These are phyloP conservation scores for Clathrospora elynae DNA, from an alignment of 2,329 filamentous ascomycete species.

Conservation along the genomic window DNA sequence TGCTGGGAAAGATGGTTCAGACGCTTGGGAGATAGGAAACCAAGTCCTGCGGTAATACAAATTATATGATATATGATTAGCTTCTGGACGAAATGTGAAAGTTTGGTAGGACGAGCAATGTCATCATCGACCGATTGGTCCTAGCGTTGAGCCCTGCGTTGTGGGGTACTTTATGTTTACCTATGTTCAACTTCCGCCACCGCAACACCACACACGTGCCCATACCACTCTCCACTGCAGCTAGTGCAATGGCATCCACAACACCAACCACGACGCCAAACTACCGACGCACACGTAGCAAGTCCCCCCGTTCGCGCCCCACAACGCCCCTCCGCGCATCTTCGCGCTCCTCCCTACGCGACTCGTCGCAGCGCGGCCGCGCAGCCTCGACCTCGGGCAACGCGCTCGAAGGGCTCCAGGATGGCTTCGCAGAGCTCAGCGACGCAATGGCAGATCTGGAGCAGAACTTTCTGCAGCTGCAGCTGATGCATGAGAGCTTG, in stretches of 20 bases:
- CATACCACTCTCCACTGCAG: background rate
- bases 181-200: background rate
- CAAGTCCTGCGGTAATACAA: background rate
- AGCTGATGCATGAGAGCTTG: conserved; percentile 94
- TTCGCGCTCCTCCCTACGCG: conserved; percentile 85
- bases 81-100: conserved; percentile 2
- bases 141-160: conserved; percentile 12
- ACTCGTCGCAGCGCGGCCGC: conserved; percentile 40
- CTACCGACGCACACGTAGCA: conserved; percentile 61
- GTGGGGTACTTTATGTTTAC: conserved; percentile 10
- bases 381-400: conserved; percentile 61
- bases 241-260: conserved; percentile 28
- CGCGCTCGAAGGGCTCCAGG: conserved; percentile 82
- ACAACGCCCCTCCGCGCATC: conserved; percentile 91
- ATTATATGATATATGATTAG: background rate
- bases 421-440: conserved; percentile 88
- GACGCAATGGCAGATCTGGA: conserved; percentile 95
- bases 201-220: background rate
- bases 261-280: conserved; percentile 32
- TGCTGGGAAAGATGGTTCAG: conserved; percentile 2
- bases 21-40: background rate
- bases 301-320: conserved; percentile 68
- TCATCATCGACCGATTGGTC: conserved; percentile 13
- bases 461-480: conserved; percentile 96
- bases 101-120: conserved; percentile 6